A percentile compares a stretch with the other conserved stretches of the same genome.
Conservation (phyloP, 148 eudicot genomes). For the Arctostaphylos glauca region DNA sequence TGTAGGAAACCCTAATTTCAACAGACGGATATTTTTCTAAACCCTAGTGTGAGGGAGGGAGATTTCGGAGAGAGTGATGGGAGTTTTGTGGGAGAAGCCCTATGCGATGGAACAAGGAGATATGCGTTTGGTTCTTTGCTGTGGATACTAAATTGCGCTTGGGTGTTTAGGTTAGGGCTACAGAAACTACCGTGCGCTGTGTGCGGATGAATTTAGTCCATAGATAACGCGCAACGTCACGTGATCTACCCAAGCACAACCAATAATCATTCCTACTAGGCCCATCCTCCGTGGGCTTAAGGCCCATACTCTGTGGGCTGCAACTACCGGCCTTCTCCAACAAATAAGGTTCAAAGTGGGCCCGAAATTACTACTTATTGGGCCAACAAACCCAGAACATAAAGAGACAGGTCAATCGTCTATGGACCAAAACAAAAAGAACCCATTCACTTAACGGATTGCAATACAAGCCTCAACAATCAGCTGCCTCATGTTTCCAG, state of each 20-base stretch:
- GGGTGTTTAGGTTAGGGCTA: not conserved
- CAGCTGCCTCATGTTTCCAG: conserved; percentile 85
- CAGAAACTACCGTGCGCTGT: not conserved
- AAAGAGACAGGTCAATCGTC: not conserved
- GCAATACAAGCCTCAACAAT: conserved; percentile 72
- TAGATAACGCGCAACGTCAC: not conserved
- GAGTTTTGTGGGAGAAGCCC: conserved; percentile 9
- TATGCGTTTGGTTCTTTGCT: not conserved
- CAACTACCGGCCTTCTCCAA: not conserved
- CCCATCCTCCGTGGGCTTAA: not conserved
- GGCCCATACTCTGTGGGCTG: not conserved
- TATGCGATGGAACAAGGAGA: not conserved
- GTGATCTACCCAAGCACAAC: not conserved
- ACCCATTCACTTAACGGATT: too few species aligned
- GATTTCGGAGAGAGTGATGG: not conserved
- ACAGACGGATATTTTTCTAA: not conserved
- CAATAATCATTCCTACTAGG: not conserved
- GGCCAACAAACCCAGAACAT: not conserved
- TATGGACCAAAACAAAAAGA: not conserved
- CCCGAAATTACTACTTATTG: not conserved
- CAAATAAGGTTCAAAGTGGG: not conserved
- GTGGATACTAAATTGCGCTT: not conserved
- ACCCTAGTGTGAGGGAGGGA: conserved; percentile 10
- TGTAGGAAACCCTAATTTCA: conserved; percentile 5
- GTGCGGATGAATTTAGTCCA: conserved; percentile 4